Base-by-base conservation (phyloP, 2,329 filamentous ascomycete species). In the Alternaria burnsii region DNA sequence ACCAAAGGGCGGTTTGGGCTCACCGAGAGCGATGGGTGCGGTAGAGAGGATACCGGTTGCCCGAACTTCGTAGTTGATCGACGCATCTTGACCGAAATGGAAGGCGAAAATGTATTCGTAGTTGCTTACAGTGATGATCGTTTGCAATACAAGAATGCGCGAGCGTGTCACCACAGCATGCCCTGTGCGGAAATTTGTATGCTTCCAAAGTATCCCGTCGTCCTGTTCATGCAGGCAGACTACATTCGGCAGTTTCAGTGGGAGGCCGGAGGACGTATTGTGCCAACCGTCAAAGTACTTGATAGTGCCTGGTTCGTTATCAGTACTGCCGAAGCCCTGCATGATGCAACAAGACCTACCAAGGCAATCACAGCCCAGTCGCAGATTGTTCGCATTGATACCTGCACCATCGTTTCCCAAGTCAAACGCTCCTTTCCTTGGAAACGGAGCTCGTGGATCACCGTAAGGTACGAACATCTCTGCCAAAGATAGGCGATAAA, bases 141-240 rank as follows among this genome's bases (percentile, higher is more conserved):
- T 69, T 22, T 73, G 71, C 6, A 75, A 44, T 9, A 75, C 68
- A 3, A 75, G 61, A 11, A 63, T 52, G n/a, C 72, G 64, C 2
- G 62, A 57, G 11, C 72, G 61, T 2, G 68, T 65, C 5, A 73
- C 68, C 7, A 66, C 63, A 4, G 68, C 69, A 30, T 67, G 57
- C 1, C 62, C 62, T 1, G 67, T 73, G 5, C 69, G 68, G 40
- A 67, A 70, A 48, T 72, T 73, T 14, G 71, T 75, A 48, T 75
- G 72, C 57, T 75, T 75, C 69, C 69, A 74, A 24, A 66, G 55
- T 16, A 73, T 74, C 1, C 71, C 69, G 16, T 70, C 65, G 30
- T 75, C 72, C 81, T 97, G 93, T 78, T 97, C 93, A 79, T 81
- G 81, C 52, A 75, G 76, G 68, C 81, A 83, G 16, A 83, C 66